Evolutionary conservation across 2,329 filamentous ascomycete species (phyloP).

Genomic region (Fusarium pseudoanthophilum): DNA sequence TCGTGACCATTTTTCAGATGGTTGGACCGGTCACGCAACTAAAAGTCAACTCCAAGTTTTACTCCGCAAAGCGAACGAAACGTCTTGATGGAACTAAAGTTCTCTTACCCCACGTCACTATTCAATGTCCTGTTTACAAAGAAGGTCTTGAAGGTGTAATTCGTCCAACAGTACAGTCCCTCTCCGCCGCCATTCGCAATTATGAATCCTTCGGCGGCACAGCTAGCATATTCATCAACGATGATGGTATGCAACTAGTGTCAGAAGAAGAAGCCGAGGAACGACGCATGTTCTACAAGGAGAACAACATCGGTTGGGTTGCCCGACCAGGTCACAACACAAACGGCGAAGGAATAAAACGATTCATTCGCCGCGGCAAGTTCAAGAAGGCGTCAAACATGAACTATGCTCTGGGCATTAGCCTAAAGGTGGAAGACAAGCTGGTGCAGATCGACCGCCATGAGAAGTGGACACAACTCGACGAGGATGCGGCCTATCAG

Average conservation of each 20-base stretch:
- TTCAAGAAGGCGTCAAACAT: conserved; percentile 76
- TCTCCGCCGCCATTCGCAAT: conserved; percentile 68
- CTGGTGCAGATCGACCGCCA: conserved; percentile 42
- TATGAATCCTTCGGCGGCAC: conserved; percentile 70
- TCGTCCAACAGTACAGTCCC: conserved; percentile 63
- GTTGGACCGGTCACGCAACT: background rate
- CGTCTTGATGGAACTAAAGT: background rate
- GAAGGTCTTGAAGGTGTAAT: conserved; percentile 52
- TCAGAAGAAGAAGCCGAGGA: conserved; percentile 57
- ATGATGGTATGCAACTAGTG: conserved; percentile 73
- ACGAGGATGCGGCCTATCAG: background rate
- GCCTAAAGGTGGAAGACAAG: conserved; percentile 64
- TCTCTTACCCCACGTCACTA: conserved; percentile 53
- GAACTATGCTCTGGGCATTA: conserved; percentile 69
- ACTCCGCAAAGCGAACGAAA: background rate
- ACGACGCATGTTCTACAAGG: conserved; percentile 65
- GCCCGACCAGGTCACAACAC: conserved; percentile 53
- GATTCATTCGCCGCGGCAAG: conserved; percentile 66
- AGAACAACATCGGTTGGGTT: conserved; percentile 67
- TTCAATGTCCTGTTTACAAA: conserved; percentile 60
- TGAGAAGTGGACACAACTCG: background rate
- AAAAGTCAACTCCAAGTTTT: conserved; percentile 29
- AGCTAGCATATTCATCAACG: conserved; percentile 74
- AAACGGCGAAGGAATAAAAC: conserved; percentile 31
- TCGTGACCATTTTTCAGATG: background rate